phyloP scores from a whole-genome alignment of 2,329 filamentous ascomycete genomes.

The Diplocarpon rosae region DNA sequence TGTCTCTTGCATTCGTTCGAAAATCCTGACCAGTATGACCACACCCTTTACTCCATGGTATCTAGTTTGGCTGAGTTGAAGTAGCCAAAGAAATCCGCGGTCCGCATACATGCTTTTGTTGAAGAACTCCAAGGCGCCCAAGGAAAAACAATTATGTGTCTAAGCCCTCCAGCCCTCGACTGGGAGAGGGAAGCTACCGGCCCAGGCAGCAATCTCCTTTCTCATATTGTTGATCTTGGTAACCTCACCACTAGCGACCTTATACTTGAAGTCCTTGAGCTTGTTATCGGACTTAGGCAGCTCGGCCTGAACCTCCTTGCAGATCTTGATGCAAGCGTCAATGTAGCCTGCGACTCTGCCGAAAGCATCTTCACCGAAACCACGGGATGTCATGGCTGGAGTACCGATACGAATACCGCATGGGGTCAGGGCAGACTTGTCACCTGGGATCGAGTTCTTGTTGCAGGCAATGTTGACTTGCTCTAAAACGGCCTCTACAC shows the following conservation, averaged over 20 bases:
- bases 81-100: conserved; percentile 17
- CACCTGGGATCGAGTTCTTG: conserved; percentile 97
- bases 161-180: conserved; percentile 56
- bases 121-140: conserved; percentile 13
- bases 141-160: conserved; percentile 9
- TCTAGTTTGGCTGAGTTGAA: conserved; percentile 22
- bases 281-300: conserved; percentile 97
- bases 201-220: conserved; percentile 85
- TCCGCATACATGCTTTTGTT: conserved; percentile 14
- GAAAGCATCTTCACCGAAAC: conserved; percentile 88
- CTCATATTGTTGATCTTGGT: conserved; percentile 73
- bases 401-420: conserved; percentile 93
- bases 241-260: conserved; percentile 69
- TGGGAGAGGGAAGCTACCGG: conserved; percentile 82
- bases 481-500: conserved; percentile 91
- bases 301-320: conserved; percentile 72
- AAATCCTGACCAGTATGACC: not conserved
- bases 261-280: conserved; percentile 98
- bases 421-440: conserved; percentile 92
- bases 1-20: conserved; percentile 4
- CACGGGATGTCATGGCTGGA: conserved; percentile 93
- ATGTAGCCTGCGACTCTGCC: conserved; percentile 84
- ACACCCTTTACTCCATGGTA: conserved; percentile 15
- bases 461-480: conserved; percentile 99
- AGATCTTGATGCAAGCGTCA: conserved; percentile 77